Conservation (phyloP, 2,329 filamentous ascomycete genomes). For the Cladosporium sp. region DNA sequence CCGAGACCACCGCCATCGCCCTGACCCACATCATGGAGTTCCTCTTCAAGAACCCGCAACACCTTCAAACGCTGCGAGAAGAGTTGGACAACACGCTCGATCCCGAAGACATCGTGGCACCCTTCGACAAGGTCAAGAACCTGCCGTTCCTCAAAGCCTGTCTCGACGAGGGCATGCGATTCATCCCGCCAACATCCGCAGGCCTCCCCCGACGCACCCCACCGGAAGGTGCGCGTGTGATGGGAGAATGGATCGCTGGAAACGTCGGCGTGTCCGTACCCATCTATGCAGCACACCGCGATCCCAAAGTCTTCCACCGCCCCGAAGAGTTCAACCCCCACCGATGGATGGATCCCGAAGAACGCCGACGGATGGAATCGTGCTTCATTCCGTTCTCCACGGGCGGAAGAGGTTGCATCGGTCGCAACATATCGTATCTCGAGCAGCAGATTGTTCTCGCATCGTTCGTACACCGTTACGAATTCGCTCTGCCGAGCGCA, state of each 20-base stretch:
- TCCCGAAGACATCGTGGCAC: slow-evolving; percentile 33
- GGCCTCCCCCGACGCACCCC: slow-evolving; percentile 71
- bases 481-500: slow-evolving; percentile 29
- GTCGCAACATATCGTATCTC: slow-evolving; percentile 43
- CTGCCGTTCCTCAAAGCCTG: slow-evolving; percentile 73
- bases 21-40: slow-evolving; percentile 12
- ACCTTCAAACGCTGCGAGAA: slow-evolving; percentile 7
- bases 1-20: slow-evolving; percentile 16
- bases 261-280: slow-evolving; percentile 59
- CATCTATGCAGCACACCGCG: slow-evolving; percentile 19
- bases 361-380: slow-evolving; percentile 60
- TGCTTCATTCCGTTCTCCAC: slow-evolving; percentile 69
- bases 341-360: slow-evolving; percentile 36
- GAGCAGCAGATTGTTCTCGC: slow-evolving; percentile 15
- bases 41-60: slow-evolving; percentile 12
- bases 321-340: slow-evolving; percentile 19
- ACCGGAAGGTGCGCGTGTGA: slow-evolving; percentile 57
- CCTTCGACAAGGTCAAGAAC: slow-evolving; percentile 63
- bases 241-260: slow-evolving; percentile 58
- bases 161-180: slow-evolving; percentile 71
- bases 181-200: slow-evolving; percentile 67
- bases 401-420: slow-evolving; percentile 64
- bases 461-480: neutral
- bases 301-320: slow-evolving; percentile 19
- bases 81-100: slow-evolving; percentile 16